Percentiles rank a stretch among this genome's conserved stretches.
These are phyloP conservation scores for Prunus padus DNA, from an alignment of 306 rosid genomes.

Conservation along the genomic window DNA sequence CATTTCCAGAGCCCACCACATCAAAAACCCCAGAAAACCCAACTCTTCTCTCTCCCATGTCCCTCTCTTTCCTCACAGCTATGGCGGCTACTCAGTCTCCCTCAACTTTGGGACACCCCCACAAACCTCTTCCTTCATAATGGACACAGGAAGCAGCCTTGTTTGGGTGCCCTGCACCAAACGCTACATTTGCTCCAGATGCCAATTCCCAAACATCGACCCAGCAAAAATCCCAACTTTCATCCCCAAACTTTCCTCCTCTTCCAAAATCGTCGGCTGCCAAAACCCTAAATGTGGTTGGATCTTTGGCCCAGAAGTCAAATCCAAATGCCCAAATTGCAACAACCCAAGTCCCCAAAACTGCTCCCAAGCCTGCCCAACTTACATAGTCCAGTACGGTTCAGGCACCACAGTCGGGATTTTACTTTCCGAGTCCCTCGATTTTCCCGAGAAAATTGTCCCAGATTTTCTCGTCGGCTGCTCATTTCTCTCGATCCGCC, in stretches of 20 bases:
- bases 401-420: conserved; percentile 67
- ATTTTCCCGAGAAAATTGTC: conserved; percentile 40
- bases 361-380: conserved; percentile 59
- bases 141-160: conserved; percentile 90
- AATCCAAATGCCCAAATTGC: conserved; percentile 52
- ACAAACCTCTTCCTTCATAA: conserved; percentile 47
- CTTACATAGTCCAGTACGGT: conserved; percentile 66
- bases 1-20: conserved; percentile 64
- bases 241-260: conserved; percentile 60
- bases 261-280: conserved; percentile 65
- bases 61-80: conserved; percentile 52
- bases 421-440: conserved; percentile 56
- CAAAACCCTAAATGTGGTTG: conserved; percentile 63
- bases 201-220: conserved; percentile 60
- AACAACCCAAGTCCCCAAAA: conserved; percentile 20
- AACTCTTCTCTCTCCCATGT: conserved; percentile 21
- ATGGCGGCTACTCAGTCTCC: conserved; percentile 71
- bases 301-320: conserved; percentile 45
- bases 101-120: conserved; percentile 81
- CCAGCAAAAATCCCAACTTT: conserved; percentile 48
- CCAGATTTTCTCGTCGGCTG: conserved; percentile 67
- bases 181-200: conserved; percentile 61
- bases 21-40: conserved; percentile 41
- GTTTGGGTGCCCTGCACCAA: conserved; percentile 91
- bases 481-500: conserved; percentile 62